Evolutionary conservation across 192 early-diverging fungal genomes (phyloP).

Genomic region (Dissophora globulifera): DNA sequence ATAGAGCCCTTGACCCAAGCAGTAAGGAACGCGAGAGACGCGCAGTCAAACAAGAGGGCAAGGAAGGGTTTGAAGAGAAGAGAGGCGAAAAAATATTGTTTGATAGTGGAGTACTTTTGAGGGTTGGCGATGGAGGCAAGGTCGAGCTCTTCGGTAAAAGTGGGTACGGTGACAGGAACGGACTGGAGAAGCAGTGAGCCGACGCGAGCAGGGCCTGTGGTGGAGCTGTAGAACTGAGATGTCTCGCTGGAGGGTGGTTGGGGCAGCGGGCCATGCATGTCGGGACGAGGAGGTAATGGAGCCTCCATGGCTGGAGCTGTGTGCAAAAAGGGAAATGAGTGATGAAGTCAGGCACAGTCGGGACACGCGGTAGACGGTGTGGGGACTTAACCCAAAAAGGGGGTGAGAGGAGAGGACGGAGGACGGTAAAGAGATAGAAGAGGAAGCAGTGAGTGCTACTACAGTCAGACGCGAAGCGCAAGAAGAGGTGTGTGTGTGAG

Average conservation of each 20-base stretch:
- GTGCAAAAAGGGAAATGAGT: not conserved
- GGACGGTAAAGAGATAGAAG: not conserved
- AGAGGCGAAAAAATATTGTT: constrained; percentile 43
- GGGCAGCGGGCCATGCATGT: no score
- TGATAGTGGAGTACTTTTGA: constrained; percentile 26
- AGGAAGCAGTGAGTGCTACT: no score
- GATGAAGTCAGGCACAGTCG: not conserved
- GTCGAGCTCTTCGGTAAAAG: constrained; percentile 39
- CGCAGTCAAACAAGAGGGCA: constrained; percentile 30
- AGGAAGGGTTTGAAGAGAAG: constrained; percentile 37
- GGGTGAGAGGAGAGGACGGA: not conserved
- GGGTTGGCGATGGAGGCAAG: constrained; percentile 37
- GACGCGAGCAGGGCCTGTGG: constrained; percentile 19
- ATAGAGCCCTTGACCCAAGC: constrained; percentile 16
- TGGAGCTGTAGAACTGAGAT: constrained; percentile 12
- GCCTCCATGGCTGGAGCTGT: constrained; percentile 4
- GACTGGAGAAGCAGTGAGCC: constrained; percentile 36
- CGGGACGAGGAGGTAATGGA: no score
- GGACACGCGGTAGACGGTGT: not conserved
- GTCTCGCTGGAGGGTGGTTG: constrained; percentile 18
- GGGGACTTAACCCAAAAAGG: not conserved
- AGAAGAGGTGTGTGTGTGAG: no score
- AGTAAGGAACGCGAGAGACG: constrained; percentile 22
- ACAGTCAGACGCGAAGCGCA: no score
- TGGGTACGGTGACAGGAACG: constrained; percentile 21